phyloP scores from a whole-genome alignment of 352 stramenopile genomes.

The Phytophthora foliorum region DNA sequence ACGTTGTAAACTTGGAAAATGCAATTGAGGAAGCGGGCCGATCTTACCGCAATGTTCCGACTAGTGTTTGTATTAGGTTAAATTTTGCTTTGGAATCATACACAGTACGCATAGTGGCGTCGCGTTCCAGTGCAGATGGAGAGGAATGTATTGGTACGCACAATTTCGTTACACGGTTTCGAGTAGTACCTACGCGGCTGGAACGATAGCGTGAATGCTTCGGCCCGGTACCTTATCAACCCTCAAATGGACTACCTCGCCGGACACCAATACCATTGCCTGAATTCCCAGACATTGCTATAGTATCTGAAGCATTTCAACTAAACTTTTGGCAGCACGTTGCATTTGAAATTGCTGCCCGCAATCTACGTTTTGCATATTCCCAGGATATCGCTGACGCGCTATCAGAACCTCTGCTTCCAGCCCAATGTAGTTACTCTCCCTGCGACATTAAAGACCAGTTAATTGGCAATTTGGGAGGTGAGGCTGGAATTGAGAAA shows the following conservation, averaged over 20 bases:
- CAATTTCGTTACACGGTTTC: background rate
- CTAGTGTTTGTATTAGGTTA: too few relatives aligned
- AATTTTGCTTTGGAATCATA: too few relatives aligned
- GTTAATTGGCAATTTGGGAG: constrained; percentile 18
- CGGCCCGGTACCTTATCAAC: background rate
- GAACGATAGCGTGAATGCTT: background rate
- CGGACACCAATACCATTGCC: background rate
- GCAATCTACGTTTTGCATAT: background rate
- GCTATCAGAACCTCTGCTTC: background rate
- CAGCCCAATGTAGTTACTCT: background rate
- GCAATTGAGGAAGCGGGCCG: too few relatives aligned
- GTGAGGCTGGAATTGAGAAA: constrained; percentile 11
- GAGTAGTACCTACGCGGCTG: background rate
- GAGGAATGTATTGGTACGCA: background rate
- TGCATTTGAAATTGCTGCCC: background rate
- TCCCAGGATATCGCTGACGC: background rate
- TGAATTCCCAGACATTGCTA: background rate
- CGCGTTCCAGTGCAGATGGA: too few relatives aligned
- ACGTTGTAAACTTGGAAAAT: too few relatives aligned
- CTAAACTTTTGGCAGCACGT: background rate
- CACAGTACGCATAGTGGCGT: too few relatives aligned
- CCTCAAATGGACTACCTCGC: background rate
- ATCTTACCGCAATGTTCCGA: too few relatives aligned
- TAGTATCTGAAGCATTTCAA: background rate
- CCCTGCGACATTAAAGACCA: constrained; percentile 12